Evolutionary conservation across 1,284 basidiomycete species (phyloP).

Genomic region (Ustilago esculenta): DNA sequence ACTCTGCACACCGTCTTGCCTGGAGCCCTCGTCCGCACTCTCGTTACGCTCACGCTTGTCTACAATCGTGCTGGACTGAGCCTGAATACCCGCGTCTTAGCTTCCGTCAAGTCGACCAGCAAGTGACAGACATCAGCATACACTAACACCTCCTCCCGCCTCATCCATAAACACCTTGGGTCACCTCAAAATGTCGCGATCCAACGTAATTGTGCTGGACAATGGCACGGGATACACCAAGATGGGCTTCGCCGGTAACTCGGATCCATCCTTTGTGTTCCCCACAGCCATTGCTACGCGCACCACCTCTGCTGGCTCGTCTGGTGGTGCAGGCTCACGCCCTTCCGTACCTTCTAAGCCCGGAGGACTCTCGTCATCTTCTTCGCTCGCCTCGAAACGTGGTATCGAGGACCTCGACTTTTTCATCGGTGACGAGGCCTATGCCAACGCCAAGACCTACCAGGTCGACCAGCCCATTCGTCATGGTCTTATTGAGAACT

Average conservation of each 20-base stretch:
- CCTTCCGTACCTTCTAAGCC: constrained; percentile 85
- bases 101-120: too few species aligned
- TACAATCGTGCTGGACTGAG: too few species aligned
- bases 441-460: constrained; percentile 90
- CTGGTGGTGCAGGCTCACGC: constrained; percentile 68
- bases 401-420: constrained; percentile 99
- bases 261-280: constrained; percentile 86
- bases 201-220: constrained; percentile 71
- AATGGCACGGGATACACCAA: constrained; percentile 98
- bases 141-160: not conserved
- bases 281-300: constrained; percentile 67
- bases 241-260: constrained; percentile 98
- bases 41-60: too few species aligned
- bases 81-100: too few species aligned
- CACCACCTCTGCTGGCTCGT: constrained; percentile 43
- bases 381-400: constrained; percentile 82
- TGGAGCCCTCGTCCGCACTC: too few species aligned
- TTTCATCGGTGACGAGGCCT: constrained; percentile 97
- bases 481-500: constrained; percentile 98
- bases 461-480: constrained; percentile 95
- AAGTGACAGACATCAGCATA: not conserved
- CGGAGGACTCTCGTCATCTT: constrained; percentile 57
- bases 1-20: too few species aligned
- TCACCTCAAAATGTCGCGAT: constrained; percentile 59
- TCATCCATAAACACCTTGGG: not conserved